Evolutionary conservation across 306 rosid genomes (phyloP), one percentile per base, ranked within the genome.

Genomic region (Vigna reflexopilosa): DNA sequence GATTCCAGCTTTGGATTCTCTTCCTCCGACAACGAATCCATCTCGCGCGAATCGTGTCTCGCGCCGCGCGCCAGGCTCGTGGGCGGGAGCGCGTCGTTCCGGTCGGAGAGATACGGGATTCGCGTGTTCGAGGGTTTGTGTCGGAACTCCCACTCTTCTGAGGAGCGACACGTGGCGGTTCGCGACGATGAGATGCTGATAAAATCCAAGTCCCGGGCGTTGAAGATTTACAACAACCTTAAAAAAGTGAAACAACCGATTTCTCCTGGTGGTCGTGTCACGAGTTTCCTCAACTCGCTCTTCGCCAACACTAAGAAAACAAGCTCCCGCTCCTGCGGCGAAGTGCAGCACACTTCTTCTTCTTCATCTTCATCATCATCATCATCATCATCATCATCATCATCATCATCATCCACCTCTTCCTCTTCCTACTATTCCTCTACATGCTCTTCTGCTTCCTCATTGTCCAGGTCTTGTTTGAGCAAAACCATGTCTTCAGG

Each of bases 161-260:
- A 38, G 5, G 16, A 80, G 44, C 38, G 30, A 66, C 67, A 59
- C 24, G 49, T 67, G 16, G 42, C 62, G 2, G 80, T 42, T 66
- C 58, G 72, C 3, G 79, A 77, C 1, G 90, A 85, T 1, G 83
- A 86, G 38, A 20, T 51, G 2, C 22, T 87, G 5, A 88, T 91
- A 7, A 88, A 88, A 54, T 87, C 91, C 11, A 91, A 95, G 80
- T 93, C 93, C 2, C 85, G 94, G 34, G 99, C 97, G 4, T 49
- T 85, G 77, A 93, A 85, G 91, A 89, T 96, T 74, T 93, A 96
- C 82, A 76, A 73, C 67, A 93, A 93, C 68, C 73, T 93, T 2
- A 96, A 91, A 91, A 93, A 96, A 72, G 87, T 89, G 83, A 96
- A 96, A 80, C 97, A 91, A 11, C 99, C 99, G 0, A 89, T 93